phyloP scores from a whole-genome alignment of 2,329 filamentous ascomycete species.

The Diplodia seriata region DNA sequence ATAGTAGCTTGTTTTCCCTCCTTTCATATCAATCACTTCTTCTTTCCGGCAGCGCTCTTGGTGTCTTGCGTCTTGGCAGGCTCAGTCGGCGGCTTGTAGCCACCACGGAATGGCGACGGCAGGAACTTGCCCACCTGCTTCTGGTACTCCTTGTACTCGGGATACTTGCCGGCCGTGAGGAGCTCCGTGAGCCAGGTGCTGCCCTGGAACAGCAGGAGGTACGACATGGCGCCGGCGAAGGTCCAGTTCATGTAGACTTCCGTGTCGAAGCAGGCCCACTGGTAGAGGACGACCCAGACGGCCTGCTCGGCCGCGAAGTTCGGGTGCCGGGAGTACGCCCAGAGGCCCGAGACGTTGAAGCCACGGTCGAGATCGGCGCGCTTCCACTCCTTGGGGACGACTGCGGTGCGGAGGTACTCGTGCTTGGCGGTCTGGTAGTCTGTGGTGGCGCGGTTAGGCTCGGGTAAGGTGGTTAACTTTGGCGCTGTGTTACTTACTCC shows the following conservation, averaged over 20 bases:
- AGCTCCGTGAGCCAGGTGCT: slow-evolving; percentile 88
- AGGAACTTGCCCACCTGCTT: slow-evolving; percentile 82
- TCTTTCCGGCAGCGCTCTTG: slow-evolving; percentile 1
- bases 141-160: slow-evolving; percentile 87
- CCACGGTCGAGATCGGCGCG: slow-evolving; percentile 85
- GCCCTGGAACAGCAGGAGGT: slow-evolving; percentile 84
- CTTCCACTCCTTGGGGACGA: slow-evolving; percentile 68
- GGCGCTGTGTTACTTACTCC: slow-evolving; percentile 62
- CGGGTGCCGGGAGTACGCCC: slow-evolving; percentile 87
- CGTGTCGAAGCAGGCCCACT: slow-evolving; percentile 82
- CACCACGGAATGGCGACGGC: slow-evolving; percentile 53
- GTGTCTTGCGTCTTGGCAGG: not conserved
- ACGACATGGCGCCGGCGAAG: slow-evolving; percentile 69
- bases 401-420: slow-evolving; percentile 74
- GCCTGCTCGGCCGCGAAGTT: slow-evolving; percentile 94
- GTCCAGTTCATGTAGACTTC: slow-evolving; percentile 80
- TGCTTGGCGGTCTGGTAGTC: slow-evolving; percentile 83
- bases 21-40: not conserved
- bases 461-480: not conserved
- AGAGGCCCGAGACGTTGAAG: slow-evolving; percentile 84
- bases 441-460: slow-evolving; percentile 42
- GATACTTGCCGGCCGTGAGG: slow-evolving; percentile 82
- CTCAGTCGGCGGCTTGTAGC: slow-evolving; percentile 2
- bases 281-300: slow-evolving; percentile 87
- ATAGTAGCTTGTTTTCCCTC: not conserved